Evolutionary conservation across 371 early-diverging fungal species (phyloP).

Genomic region (Mucor piriformis): DNA sequence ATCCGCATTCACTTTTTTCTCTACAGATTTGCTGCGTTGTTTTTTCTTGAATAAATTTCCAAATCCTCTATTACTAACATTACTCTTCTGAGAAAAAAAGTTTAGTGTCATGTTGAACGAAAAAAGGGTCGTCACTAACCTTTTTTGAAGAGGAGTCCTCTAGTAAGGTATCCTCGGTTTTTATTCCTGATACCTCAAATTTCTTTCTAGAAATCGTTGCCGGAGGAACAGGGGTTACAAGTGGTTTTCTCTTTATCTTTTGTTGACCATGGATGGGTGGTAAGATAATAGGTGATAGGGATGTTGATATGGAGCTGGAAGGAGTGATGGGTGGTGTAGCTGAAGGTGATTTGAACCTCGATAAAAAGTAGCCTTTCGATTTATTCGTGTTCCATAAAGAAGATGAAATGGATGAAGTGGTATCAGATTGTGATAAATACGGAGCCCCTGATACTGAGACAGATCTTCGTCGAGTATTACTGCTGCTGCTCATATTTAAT

Average conservation of each 20-base stretch:
- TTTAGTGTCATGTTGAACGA: not conserved
- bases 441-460: constrained; percentile 10
- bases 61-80: constrained; percentile 3
- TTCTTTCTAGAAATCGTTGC: constrained; percentile 6
- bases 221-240: constrained; percentile 1
- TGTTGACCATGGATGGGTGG: constrained; percentile 17
- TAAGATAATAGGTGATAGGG: not conserved
- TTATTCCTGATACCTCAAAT: constrained; percentile 15
- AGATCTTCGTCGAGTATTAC: constrained; percentile 15
- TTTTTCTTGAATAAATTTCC: constrained; percentile 19
- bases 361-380: constrained; percentile 8
- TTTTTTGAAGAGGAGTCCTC: constrained; percentile 20
- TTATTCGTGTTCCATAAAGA: constrained; percentile 9
- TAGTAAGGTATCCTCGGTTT: constrained; percentile 4
- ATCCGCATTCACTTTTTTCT: constrained; percentile 4
- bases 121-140: constrained; percentile 11
- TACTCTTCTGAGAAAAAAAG: not conserved
- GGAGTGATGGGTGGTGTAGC: constrained; percentile 4
- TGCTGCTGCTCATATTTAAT: constrained; percentile 3
- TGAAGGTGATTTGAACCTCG: constrained; percentile 7
- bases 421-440: constrained; percentile 8
- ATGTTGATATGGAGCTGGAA: constrained; percentile 5
- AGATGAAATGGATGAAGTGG: not conserved
- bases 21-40: constrained; percentile 14
- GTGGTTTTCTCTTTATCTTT: constrained; percentile 20